phyloP scores from a whole-genome alignment of 257 asterid genomes.

The Salvia hispanica region DNA sequence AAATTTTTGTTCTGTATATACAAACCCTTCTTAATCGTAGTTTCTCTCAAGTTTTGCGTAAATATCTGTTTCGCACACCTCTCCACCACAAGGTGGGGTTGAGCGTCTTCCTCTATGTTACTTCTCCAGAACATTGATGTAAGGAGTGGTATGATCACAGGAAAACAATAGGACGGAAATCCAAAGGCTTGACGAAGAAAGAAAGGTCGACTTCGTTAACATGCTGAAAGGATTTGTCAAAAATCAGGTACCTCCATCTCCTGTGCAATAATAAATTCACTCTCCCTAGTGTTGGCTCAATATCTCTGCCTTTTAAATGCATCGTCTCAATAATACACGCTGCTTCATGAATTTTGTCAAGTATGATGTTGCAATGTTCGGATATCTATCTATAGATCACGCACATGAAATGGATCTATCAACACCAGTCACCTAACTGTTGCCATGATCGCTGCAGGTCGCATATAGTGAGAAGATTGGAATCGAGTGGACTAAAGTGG shows the following conservation, averaged over 20 bases:
- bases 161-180: conserved; percentile 83
- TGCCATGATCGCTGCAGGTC: conserved; percentile 53
- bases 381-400: conserved; percentile 5
- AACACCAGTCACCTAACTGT: conserved; percentile 14
- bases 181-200: conserved; percentile 79
- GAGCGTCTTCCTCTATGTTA: conserved; percentile 10
- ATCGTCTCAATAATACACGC: not conserved
- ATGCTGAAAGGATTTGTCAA: conserved; percentile 88
- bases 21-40: too few species aligned
- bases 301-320: conserved; percentile 18
- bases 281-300: not conserved
- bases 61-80: not conserved
- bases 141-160: conserved; percentile 48
- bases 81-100: not conserved
- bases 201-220: conserved; percentile 65
- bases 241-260: conserved; percentile 61
- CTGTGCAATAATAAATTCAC: conserved; percentile 1
- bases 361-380: conserved; percentile 4
- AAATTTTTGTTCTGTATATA: too few species aligned
- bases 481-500: conserved; percentile 82
- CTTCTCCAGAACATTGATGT: conserved; percentile 12
- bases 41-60: not conserved
- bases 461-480: conserved; percentile 68
- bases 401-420: not conserved
- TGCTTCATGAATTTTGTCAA: not conserved